phyloP scores from a whole-genome alignment of 2,329 filamentous ascomycete genomes.

The Diaporthe amygdali region DNA sequence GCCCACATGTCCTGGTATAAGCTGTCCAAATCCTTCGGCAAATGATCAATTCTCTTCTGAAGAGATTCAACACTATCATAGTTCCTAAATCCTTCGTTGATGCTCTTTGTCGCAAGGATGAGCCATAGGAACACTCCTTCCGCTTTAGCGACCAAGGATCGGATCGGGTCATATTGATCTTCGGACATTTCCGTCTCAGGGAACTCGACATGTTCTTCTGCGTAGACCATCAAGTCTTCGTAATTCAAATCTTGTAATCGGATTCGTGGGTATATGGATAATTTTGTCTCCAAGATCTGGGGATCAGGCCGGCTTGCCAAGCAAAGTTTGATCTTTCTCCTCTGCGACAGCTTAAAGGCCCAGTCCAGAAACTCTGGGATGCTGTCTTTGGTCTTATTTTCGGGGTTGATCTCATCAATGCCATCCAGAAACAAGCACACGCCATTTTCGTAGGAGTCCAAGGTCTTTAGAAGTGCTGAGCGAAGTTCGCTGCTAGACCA shows the following conservation, averaged over 20 bases:
- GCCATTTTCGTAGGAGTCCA: background rate
- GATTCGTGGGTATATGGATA: background rate
- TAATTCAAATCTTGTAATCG: constrained; percentile 4
- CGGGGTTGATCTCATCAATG: constrained; percentile 1
- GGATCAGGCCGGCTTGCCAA: constrained; percentile 12
- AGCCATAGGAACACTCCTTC: constrained; percentile 13
- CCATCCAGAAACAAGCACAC: constrained; percentile 29
- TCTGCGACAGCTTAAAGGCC: background rate
- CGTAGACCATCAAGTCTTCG: background rate
- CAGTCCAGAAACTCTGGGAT: background rate
- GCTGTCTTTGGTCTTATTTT: background rate
- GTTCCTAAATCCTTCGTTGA: background rate
- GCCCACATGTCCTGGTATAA: constrained; percentile 3
- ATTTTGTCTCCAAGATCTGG: background rate
- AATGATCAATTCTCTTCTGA: background rate
- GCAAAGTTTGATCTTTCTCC: background rate
- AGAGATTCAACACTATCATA: background rate
- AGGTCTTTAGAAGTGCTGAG: background rate
- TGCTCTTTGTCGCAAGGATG: background rate
- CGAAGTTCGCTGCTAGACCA: constrained; percentile 24
- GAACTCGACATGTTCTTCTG: background rate
- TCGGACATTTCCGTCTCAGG: background rate
- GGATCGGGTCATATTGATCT: background rate
- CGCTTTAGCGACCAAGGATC: background rate
- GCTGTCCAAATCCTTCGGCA: background rate